A percentile compares a stretch with the other conserved stretches of the same genome.
These are phyloP conservation scores for Tephrocybe rancida DNA, from an alignment of 768 basidiomycete genomes.

Conservation along the genomic window DNA sequence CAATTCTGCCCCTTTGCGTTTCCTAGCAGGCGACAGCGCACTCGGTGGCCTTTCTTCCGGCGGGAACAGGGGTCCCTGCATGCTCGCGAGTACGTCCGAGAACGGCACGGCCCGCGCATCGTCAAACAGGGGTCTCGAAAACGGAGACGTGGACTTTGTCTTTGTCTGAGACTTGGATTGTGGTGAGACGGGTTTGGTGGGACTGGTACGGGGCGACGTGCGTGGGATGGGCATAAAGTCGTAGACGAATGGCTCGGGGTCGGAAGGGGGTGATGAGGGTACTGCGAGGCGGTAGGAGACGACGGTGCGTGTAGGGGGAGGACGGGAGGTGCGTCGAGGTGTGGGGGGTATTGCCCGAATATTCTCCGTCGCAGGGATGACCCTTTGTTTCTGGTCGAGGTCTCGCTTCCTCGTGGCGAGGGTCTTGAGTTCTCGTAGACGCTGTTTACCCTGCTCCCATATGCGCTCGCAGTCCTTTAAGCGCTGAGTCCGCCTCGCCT, in stretches of 20 bases:
- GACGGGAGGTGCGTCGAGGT: neutral
- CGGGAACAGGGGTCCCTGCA: slow-evolving; percentile 63
- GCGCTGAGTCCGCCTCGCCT: slow-evolving; percentile 39
- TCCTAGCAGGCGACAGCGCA: no score
- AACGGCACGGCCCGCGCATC: slow-evolving; percentile 50
- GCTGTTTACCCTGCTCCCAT: slow-evolving; percentile 50
- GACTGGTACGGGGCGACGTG: neutral
- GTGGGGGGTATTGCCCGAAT: neutral
- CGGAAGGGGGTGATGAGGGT: slow-evolving; percentile 12
- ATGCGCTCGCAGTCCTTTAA: slow-evolving; percentile 47
- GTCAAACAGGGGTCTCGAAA: slow-evolving; percentile 28
- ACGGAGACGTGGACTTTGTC: slow-evolving; percentile 20
- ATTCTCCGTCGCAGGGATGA: slow-evolving; percentile 7
- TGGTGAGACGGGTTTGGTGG: slow-evolving; percentile 8
- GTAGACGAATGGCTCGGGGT: slow-evolving; percentile 27
- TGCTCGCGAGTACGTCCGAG: slow-evolving; percentile 55
- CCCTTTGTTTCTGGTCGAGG: slow-evolving; percentile 20
- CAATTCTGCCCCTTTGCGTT: slow-evolving; percentile 32
- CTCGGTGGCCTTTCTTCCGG: slow-evolving; percentile 20
- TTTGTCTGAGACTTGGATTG: slow-evolving; percentile 17
- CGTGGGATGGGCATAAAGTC: slow-evolving; percentile 25
- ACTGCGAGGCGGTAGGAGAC: slow-evolving; percentile 21
- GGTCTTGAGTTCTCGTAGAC: slow-evolving; percentile 40
- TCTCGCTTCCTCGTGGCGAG: slow-evolving; percentile 30
- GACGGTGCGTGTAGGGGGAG: slow-evolving; percentile 14